These are phyloP conservation scores for Lipomyces yamadae DNA, from an alignment of 805 yeast genomes.

Conservation along the genomic window DNA sequence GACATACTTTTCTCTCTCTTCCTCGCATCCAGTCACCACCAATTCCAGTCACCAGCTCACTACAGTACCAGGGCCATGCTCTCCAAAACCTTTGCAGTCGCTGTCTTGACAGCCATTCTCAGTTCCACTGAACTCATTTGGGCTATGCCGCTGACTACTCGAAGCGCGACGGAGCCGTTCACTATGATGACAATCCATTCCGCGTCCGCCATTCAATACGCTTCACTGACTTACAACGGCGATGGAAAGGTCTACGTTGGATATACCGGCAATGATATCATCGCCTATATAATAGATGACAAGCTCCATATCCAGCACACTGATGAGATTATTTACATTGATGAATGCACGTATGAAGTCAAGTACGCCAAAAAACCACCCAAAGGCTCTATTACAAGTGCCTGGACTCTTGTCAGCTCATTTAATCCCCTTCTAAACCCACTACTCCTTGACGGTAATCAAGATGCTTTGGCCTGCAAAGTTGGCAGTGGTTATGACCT, in stretches of 20 bases:
- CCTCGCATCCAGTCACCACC: too few species aligned
- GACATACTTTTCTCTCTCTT: too few species aligned
- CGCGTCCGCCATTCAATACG: slow-evolving; percentile 27
- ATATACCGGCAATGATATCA: not conserved
- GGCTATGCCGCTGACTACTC: too few species aligned
- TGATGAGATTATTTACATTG: slow-evolving; percentile 25
- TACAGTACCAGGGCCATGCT: too few species aligned
- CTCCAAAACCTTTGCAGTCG: too few species aligned
- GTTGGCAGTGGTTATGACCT: slow-evolving; percentile 15
- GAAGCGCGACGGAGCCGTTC: slow-evolving; percentile 3
- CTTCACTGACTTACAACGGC: slow-evolving; percentile 16
- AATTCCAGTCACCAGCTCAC: too few species aligned
- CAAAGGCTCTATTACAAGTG: slow-evolving; percentile 4
- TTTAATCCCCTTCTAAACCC: not conserved
- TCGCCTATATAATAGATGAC: slow-evolving; percentile 17
- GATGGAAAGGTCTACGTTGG: slow-evolving; percentile 24
- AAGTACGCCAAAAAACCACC: slow-evolving; percentile 21
- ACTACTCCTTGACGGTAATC: slow-evolving; percentile 21
- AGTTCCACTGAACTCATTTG: too few species aligned
- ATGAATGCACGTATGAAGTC: slow-evolving; percentile 19
- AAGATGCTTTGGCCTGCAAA: slow-evolving; percentile 23
- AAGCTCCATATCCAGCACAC: slow-evolving; percentile 22
- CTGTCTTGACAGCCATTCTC: too few species aligned
- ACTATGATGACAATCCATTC: slow-evolving; percentile 26
- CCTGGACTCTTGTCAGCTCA: slow-evolving; percentile 24